Base-by-base conservation (phyloP, 2,329 filamentous ascomycete species). In the Xylaria arbuscula region DNA sequence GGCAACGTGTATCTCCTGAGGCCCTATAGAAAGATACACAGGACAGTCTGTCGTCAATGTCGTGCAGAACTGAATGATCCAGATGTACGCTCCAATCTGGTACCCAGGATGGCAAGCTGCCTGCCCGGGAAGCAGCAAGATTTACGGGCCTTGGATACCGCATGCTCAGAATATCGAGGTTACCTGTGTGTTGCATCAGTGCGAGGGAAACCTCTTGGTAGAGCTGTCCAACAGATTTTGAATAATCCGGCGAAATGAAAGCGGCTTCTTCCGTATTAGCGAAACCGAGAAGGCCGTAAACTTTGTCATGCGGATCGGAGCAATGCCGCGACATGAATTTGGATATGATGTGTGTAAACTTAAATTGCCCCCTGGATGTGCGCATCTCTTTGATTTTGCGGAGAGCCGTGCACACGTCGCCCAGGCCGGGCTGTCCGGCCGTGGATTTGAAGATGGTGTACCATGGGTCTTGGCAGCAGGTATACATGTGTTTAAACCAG, bases 121-220 rank as follows among this genome's bases (percentile, higher is more conserved):
- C 9, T 36, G 36, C 15, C 2, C 10, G 1, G 32, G 28, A 54
- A 36, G 2, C 17, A 54, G 11, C 28, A 11, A n/a, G 13, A 11
- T 36, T 36, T 11, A 13, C 15, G 15, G 32, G 13, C 51, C 5
- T 34, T n/a, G 51, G 51, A 34, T 34, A 54, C 5, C 32, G 28
- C 51, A 54, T 54, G 32, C 51, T 54, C 28, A 54, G 32, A 36
- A 54, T 54, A 10, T 54, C 51, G 9, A 54, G 51, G 10, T 36
- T 36, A 8, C 51, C 15, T 19, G 1, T 2, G 19, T 36, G 28
- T 15, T 36, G 28, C 11, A 36, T 54, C 3, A 54, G 28, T 5
- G 51, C 34, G 1, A 54, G 32, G 1, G 51, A 17, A 1, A 9
- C 28, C 11, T 54, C 51, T 6, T 10, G 28, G 4, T 54, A 54